phyloP scores from a whole-genome alignment of 2,329 filamentous ascomycete genomes.

The Curvularia eragrostidis region DNA sequence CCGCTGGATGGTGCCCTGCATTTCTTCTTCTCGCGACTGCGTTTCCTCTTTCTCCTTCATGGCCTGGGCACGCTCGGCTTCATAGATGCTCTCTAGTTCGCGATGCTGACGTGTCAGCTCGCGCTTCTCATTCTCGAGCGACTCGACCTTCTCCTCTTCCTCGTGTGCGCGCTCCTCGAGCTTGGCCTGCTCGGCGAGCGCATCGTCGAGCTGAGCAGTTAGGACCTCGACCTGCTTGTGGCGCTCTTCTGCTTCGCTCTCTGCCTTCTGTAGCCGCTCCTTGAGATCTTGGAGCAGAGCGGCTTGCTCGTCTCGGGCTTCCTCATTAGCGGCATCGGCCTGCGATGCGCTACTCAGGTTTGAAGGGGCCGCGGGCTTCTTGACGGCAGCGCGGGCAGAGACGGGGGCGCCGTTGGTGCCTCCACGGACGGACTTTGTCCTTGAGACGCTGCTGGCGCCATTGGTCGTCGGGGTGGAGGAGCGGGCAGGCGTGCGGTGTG shows the following conservation, averaged over 20 bases:
- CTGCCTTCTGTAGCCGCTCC: constrained; percentile 80
- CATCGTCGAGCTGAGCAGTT: constrained; percentile 85
- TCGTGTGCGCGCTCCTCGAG: constrained; percentile 89
- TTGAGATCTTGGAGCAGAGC: constrained; percentile 84
- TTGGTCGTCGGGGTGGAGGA: constrained; percentile 40
- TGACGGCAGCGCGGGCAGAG: constrained; percentile 49
- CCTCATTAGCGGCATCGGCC: constrained; percentile 58
- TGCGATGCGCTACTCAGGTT: constrained; percentile 45
- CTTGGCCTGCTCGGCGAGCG: constrained; percentile 79
- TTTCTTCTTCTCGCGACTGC: constrained; percentile 81
- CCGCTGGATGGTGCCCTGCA: constrained; percentile 87
- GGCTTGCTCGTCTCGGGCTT: constrained; percentile 79
- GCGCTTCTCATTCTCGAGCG: constrained; percentile 81
- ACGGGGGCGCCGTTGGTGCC: constrained; percentile 44
- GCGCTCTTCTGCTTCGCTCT: constrained; percentile 76
- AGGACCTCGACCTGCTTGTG: constrained; percentile 85
- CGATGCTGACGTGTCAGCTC: constrained; percentile 83
- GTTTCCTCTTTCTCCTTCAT: constrained; percentile 93
- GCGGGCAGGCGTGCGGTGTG: constrained; percentile 43
- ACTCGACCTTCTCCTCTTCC: constrained; percentile 81
- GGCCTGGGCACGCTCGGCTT: constrained; percentile 84
- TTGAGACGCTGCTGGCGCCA: constrained; percentile 37
- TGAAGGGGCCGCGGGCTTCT: constrained; percentile 46
- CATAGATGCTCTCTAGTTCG: constrained; percentile 91
- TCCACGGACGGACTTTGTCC: constrained; percentile 44